These are phyloP conservation scores for Podaxis mareebaensis DNA, from an alignment of 768 basidiomycete genomes.

Conservation along the genomic window DNA sequence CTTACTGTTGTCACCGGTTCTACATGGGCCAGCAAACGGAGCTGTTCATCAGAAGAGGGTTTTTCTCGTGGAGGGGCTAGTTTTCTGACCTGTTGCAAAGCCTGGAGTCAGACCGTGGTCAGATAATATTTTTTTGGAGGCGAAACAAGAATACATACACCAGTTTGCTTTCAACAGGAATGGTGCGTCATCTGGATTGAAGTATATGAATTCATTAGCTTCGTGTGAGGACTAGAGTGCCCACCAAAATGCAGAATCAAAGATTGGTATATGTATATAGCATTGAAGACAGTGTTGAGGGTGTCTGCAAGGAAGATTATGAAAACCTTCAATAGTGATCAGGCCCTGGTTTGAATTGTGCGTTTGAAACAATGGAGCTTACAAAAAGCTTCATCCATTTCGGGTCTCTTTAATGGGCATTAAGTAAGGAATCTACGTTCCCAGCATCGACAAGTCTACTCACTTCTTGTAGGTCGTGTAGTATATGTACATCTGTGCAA, in stretches of 20 bases:
- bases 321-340: conserved; percentile 15
- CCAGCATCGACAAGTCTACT: conserved; percentile 24
- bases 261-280: conserved; percentile 45
- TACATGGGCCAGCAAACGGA: conserved; percentile 13
- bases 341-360: conserved; percentile 31
- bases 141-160: not conserved
- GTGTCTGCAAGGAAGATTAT: conserved; percentile 48
- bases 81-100: not conserved
- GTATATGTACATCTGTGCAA: conserved; percentile 49
- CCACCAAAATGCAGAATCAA: conserved; percentile 47
- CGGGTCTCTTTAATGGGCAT: conserved; percentile 35
- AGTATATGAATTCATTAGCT: not conserved
- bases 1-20: conserved; percentile 47
- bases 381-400: conserved; percentile 49
- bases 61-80: not conserved
- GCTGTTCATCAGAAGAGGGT: not conserved
- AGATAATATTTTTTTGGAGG: not conserved
- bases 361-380: conserved; percentile 15
- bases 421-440: not conserved
- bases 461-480: conserved; percentile 32
- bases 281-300: conserved; percentile 44
- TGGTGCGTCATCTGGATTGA: conserved; percentile 15
- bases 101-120: not conserved
- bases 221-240: conserved; percentile 3
- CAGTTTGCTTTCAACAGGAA: conserved; percentile 15